Conservation (phyloP, 78 protist genomes). For the Dictyostelium brefeldianum region DNA sequence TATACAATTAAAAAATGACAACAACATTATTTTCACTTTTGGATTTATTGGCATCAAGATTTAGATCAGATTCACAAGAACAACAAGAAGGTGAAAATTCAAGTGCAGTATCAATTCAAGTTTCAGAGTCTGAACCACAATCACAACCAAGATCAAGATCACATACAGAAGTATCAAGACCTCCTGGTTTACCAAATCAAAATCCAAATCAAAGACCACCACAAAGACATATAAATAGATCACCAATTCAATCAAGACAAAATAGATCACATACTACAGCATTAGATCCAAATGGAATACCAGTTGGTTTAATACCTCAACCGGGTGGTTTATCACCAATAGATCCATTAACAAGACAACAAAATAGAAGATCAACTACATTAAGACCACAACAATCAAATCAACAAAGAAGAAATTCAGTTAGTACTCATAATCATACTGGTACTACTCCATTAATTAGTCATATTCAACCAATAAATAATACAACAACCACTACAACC, state of each 20-base stretch:
- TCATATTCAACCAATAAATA: neutral
- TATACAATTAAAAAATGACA: slow-evolving; percentile 23
- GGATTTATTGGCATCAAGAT: slow-evolving; percentile 66
- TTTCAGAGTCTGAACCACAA: slow-evolving; percentile 32
- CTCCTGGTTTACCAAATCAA: slow-evolving; percentile 20
- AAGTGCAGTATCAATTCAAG: slow-evolving; percentile 11
- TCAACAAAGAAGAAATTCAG: slow-evolving; percentile 9
- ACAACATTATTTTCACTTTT: slow-evolving; percentile 54
- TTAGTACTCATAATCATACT: neutral
- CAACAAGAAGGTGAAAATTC: slow-evolving; percentile 11
- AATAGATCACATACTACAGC: slow-evolving; percentile 41
- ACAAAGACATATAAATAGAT: neutral
- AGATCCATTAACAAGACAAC: neutral
- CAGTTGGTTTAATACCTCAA: neutral
- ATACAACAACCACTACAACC: slow-evolving; percentile 3
- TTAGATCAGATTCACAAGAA: slow-evolving; percentile 45
- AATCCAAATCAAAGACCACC: slow-evolving; percentile 25
- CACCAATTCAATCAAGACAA: slow-evolving; percentile 42
- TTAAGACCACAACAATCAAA: neutral
- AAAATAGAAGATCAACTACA: slow-evolving; percentile 1
- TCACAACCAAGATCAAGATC: slow-evolving; percentile 79
- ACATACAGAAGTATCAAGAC: slow-evolving; percentile 62
- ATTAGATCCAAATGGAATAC: neutral
- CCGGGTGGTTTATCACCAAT: neutral
- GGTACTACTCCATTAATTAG: neutral